Percentiles rank a stretch among this genome's conserved stretches.
phyloP scores from a whole-genome alignment of 768 basidiomycete species.

The Macrolepiota dolichaula region DNA sequence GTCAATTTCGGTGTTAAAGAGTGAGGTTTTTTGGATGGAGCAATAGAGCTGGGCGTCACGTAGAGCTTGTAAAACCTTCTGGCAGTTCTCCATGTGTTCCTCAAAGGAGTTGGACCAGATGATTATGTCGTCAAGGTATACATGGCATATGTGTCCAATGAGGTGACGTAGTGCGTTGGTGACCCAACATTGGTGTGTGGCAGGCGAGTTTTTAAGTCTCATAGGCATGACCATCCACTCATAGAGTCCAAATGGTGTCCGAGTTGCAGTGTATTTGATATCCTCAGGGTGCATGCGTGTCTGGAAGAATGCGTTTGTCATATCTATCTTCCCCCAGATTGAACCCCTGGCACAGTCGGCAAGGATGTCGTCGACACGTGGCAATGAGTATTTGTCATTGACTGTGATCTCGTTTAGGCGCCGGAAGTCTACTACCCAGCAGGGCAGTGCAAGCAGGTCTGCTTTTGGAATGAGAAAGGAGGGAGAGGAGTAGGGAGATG shows the following conservation, averaged over 20 bases:
- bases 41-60: constrained; percentile 14
- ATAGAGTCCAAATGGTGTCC: constrained; percentile 26
- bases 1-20: constrained; percentile 22
- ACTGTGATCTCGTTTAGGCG: constrained; percentile 22
- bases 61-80: constrained; percentile 21
- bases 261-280: constrained; percentile 22
- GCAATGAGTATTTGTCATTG: constrained; percentile 16
- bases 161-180: constrained; percentile 24
- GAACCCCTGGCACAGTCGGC: constrained; percentile 32
- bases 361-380: constrained; percentile 15
- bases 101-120: constrained; percentile 36
- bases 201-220: constrained; percentile 27
- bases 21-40: constrained; percentile 12
- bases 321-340: constrained; percentile 33
- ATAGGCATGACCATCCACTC: constrained; percentile 38
- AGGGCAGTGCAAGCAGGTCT: constrained; percentile 18
- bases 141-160: constrained; percentile 39
- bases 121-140: constrained; percentile 29
- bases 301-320: constrained; percentile 29
- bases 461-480: constrained; percentile 10
- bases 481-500: constrained; percentile 26
- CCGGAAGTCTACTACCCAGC: constrained; percentile 33
- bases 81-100: constrained; percentile 26
- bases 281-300: constrained; percentile 29
- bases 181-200: constrained; percentile 26